Evolutionary conservation across 2,329 filamentous ascomycete species (phyloP), one percentile per base, ranked within the genome.

Genomic region (Neocucurbitaria cava): DNA sequence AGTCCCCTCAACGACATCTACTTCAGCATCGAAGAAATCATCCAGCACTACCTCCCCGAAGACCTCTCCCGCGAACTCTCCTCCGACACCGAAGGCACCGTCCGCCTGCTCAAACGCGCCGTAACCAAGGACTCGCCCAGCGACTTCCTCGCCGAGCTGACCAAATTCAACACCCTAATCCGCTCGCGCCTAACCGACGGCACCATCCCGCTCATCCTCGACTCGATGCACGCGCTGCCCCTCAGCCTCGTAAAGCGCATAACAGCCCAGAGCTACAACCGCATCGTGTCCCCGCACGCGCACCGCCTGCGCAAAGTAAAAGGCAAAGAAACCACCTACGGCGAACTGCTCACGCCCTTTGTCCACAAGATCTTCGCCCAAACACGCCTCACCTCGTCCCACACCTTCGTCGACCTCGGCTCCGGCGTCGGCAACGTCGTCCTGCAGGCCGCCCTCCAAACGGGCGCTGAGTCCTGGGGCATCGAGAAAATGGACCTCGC

Each of bases 401-500:
- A 96, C 65, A 87, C 96, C 33, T 98, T 99, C 73, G 88, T 99
- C 55, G 95, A 99, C 71, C 83, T 99, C 13, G 95, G 95, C 44
- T 98, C 94, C 1, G 95, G 95, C 26, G 95, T 98, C 15, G 95
- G 94, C 43, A 99, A 98, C 71, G 94, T 98, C 2, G 92, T 95
- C 23, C 81, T 99, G 46, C 95, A 99, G 75, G 92, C 94, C 2
- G 95, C 95, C 0, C 84, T 99, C 18, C 91, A 99, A 75, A 87
- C 94, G 47, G 95, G 95, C 17, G 96, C 92, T 74, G 92, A 96
- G 72, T 94, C 90, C 75, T 97, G 92, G 89, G 95, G 95, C 24
- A 96, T 94, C 68, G 95, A 99, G 76, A 91, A 96, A 83, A 96
- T 97, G 92, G 84, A 89, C 52, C 96, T 95, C 57, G 91, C 93